A percentile compares a stretch with the other conserved stretches of the same genome.
These are phyloP conservation scores for Wickerhamomyces queroliae DNA, from an alignment of 805 yeast genomes.

Conservation along the genomic window DNA sequence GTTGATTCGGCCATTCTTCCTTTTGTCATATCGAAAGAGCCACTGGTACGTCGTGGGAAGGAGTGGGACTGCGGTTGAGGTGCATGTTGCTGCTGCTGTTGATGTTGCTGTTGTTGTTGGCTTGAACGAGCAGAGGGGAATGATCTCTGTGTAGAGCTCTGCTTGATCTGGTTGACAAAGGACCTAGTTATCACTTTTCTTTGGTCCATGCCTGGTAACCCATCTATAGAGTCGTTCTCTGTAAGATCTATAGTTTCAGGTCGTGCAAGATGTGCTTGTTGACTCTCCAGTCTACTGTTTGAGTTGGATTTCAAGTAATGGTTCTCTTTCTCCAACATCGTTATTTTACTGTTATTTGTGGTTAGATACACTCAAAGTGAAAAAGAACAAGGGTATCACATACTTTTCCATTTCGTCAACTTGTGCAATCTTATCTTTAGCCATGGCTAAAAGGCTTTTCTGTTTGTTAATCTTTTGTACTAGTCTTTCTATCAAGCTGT, in stretches of 20 bases:
- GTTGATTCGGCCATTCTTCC: constrained; percentile 20
- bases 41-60: too few species aligned
- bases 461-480: constrained; percentile 15
- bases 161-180: constrained; percentile 14
- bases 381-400: constrained; percentile 5
- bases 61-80: not conserved
- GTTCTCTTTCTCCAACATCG: not conserved
- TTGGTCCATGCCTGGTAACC: constrained; percentile 1
- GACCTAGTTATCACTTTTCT: constrained; percentile 10
- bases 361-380: not conserved
- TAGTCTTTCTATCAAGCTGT: constrained; percentile 9
- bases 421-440: constrained; percentile 18
- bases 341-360: not conserved
- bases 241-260: constrained; percentile 20
- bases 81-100: not conserved
- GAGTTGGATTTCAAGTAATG: not conserved
- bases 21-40: constrained; percentile 9
- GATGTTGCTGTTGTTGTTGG: not conserved
- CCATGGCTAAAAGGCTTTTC: constrained; percentile 14
- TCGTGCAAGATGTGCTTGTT: not conserved
- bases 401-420: constrained; percentile 10
- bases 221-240: constrained; percentile 11
- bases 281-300: not conserved
- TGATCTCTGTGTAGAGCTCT: constrained; percentile 11
- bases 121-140: not conserved